Evolutionary conservation across 1,284 basidiomycete genomes (phyloP).

Genomic region (Exobasidium cylindrosporum): DNA sequence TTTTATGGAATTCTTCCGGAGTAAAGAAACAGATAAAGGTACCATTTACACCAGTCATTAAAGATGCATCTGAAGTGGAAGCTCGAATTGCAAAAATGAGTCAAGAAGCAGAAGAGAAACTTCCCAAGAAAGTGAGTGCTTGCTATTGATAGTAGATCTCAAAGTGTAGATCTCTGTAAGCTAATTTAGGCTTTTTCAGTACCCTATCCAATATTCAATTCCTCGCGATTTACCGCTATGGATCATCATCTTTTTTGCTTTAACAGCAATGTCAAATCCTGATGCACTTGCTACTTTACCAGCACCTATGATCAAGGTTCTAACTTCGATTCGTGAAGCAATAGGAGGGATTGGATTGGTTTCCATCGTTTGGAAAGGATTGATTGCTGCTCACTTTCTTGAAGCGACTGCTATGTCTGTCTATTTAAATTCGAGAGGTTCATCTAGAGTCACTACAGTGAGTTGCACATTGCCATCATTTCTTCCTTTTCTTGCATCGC

Average conservation of each 20-base stretch:
- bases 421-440: constrained; percentile 3
- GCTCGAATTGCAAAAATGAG: constrained; percentile 3
- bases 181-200: constrained; percentile 1
- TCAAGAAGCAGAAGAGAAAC: constrained; percentile 12
- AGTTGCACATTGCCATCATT: background rate
- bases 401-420: constrained; percentile 11
- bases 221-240: constrained; percentile 14
- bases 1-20: constrained; percentile 1
- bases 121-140: background rate
- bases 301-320: background rate
- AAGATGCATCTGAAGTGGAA: constrained; percentile 10
- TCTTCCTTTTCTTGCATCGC: no score
- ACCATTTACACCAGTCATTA: constrained; percentile 1
- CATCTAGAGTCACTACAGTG: background rate
- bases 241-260: background rate
- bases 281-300: background rate
- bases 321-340: background rate
- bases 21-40: constrained; percentile 2
- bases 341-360: background rate
- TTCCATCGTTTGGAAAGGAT: background rate
- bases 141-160: no score
- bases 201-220: constrained; percentile 13
- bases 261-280: constrained; percentile 5
- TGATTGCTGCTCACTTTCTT: constrained; percentile 9
- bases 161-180: no score